Percentiles rank a stretch among this genome's conserved stretches.
These are phyloP conservation scores for Vitis vinifera DNA, from an alignment of 164 flowering plant species.

Conservation along the genomic window DNA sequence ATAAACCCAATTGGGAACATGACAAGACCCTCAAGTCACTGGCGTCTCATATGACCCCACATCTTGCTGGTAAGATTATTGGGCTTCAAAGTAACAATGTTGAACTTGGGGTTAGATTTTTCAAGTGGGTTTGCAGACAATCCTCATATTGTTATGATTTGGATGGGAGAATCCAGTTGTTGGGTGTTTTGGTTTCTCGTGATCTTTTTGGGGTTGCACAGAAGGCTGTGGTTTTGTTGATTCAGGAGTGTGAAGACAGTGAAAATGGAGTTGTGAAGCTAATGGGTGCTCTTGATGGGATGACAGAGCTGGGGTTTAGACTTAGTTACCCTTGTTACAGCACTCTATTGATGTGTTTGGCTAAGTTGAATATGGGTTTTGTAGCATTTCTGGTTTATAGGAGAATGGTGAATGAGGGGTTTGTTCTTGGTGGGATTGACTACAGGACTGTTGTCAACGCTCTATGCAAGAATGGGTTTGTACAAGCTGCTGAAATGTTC, in stretches of 20 bases:
- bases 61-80: constrained; percentile 24
- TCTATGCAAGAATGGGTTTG: constrained; percentile 31
- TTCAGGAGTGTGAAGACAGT: constrained; percentile 17
- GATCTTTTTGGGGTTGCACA: constrained; percentile 20
- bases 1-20: constrained; percentile 25
- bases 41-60: constrained; percentile 33
- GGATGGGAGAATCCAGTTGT: constrained; percentile 20
- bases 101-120: constrained; percentile 20
- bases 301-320: constrained; percentile 24
- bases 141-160: constrained; percentile 36
- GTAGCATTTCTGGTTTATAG: constrained; percentile 21
- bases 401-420: constrained; percentile 33
- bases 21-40: constrained; percentile 22
- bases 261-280: constrained; percentile 24
- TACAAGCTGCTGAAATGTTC: constrained; percentile 32
- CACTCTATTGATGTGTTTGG: constrained; percentile 32
- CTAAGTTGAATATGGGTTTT: constrained; percentile 28
- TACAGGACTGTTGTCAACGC: constrained; percentile 31
- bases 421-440: constrained; percentile 25
- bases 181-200: constrained; percentile 20
- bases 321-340: constrained; percentile 37
- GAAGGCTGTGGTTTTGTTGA: constrained; percentile 21
- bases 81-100: constrained; percentile 13
- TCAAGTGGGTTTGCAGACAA: constrained; percentile 32
- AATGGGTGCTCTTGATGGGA: constrained; percentile 17